Conservation (phyloP, 73 alveolate species). For the Paramecium sonneborni region DNA sequence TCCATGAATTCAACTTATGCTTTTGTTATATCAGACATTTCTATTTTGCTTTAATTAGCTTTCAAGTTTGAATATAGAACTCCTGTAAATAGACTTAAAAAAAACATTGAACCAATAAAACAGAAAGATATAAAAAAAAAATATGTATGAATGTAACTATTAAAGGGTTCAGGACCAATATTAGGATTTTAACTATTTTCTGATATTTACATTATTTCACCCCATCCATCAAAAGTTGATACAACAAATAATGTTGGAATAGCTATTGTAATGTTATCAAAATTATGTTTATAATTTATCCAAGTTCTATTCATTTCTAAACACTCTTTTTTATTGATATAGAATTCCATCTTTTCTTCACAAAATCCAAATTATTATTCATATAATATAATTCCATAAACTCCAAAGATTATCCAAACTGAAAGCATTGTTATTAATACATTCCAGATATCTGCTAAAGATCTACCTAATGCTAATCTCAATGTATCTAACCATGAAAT, state of each 20-base stretch:
- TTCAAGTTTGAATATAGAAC: background rate
- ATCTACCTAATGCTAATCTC: background rate
- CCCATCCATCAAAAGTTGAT: conserved; percentile 49
- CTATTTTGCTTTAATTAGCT: background rate
- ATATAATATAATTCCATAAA: conserved; percentile 22
- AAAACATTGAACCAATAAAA: conserved; percentile 47
- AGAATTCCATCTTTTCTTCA: conserved; percentile 8
- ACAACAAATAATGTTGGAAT: conserved; percentile 28
- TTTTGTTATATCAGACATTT: background rate
- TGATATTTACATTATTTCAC: conserved; percentile 6
- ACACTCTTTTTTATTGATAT: background rate
- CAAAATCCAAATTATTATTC: conserved; percentile 26
- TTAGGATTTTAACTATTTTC: background rate
- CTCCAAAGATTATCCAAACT: conserved; percentile 45
- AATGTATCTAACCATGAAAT: background rate
- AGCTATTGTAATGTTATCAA: conserved; percentile 1
- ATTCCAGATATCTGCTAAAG: background rate
- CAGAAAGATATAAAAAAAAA: background rate
- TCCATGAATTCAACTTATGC: background rate
- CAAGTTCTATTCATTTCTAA: background rate
- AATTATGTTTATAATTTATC: conserved; percentile 37
- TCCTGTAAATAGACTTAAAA: conserved; percentile 26
- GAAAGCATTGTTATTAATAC: conserved; percentile 22
- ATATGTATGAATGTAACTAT: background rate
- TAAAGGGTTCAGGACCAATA: background rate